Evolutionary conservation across 2,329 filamentous ascomycete genomes (phyloP).

Genomic region (Colletotrichum abscissum): DNA sequence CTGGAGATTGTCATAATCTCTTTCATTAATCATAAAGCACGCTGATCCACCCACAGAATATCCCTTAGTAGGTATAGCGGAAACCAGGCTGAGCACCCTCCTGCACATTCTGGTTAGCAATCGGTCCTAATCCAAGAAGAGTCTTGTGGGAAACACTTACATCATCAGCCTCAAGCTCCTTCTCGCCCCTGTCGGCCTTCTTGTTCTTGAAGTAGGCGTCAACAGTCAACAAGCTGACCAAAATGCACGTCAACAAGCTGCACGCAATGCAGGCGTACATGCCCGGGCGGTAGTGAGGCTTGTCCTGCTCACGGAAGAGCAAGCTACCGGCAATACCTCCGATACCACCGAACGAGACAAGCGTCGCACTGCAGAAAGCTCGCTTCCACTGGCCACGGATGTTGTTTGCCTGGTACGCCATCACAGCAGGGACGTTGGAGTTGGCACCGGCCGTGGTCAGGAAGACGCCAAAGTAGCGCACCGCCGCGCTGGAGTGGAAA

Average conservation of each 20-base stretch:
- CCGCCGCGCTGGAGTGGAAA: slow-evolving; percentile 65
- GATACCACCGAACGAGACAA: slow-evolving; percentile 81
- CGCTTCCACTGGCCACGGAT: slow-evolving; percentile 91
- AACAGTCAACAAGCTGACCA: slow-evolving; percentile 55
- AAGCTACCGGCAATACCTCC: slow-evolving; percentile 82
- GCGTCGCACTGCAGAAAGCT: slow-evolving; percentile 79
- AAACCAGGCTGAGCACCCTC: slow-evolving; percentile 42
- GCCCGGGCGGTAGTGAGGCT: slow-evolving; percentile 64
- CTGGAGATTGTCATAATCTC: not conserved
- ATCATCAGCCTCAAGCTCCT: slow-evolving; percentile 60
- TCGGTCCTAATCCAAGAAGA: not conserved
- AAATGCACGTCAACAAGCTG: slow-evolving; percentile 56
- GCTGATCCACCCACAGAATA: not conserved
- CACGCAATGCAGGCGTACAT: slow-evolving; percentile 67
- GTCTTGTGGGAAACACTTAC: slow-evolving; percentile 49
- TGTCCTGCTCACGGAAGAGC: slow-evolving; percentile 74
- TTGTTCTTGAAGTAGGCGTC: slow-evolving; percentile 57
- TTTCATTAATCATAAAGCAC: slow-evolving; percentile 5
- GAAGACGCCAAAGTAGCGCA: slow-evolving; percentile 81
- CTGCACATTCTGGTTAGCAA: slow-evolving; percentile 24
- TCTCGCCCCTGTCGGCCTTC: slow-evolving; percentile 65
- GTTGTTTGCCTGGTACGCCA: slow-evolving; percentile 90
- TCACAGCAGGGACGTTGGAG: slow-evolving; percentile 78
- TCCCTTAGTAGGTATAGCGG: slow-evolving; percentile 47
- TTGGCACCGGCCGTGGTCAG: slow-evolving; percentile 81